phyloP scores from a whole-genome alignment of 768 basidiomycete genomes.

The Scleroderma citrinum region DNA sequence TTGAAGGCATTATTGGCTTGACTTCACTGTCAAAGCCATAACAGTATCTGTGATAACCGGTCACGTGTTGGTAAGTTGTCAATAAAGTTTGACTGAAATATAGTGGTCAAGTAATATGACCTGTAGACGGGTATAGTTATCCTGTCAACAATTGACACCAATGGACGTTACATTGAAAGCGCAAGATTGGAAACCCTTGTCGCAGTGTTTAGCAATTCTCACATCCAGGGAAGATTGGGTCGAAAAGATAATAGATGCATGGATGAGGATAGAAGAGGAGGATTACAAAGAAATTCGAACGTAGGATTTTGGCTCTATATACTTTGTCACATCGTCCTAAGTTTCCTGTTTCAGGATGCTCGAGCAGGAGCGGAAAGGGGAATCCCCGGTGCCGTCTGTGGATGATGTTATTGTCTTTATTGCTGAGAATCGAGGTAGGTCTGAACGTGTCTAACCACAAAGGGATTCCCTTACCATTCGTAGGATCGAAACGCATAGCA shows the following conservation, averaged over 20 bases:
- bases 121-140: too few relatives aligned
- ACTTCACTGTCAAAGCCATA: too few relatives aligned
- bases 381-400: background rate
- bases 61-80: too few relatives aligned
- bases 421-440: background rate
- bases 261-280: background rate
- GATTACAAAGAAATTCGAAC: background rate
- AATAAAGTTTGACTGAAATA: too few relatives aligned
- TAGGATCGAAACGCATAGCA: constrained; percentile 20
- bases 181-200: constrained; percentile 20
- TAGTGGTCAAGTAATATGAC: too few relatives aligned
- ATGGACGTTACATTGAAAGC: constrained; percentile 7
- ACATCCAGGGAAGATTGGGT: constrained; percentile 23
- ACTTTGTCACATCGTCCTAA: background rate
- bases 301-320: background rate
- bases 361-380: background rate
- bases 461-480: background rate
- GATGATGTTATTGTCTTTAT: background rate
- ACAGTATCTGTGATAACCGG: too few relatives aligned
- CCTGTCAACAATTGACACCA: too few relatives aligned
- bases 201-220: constrained; percentile 16
- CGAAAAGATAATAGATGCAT: constrained; percentile 12
- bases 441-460: too few relatives aligned
- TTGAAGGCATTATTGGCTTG: too few relatives aligned
- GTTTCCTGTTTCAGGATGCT: background rate